Conservation (phyloP, 2,329 filamentous ascomycete species). For the Shiraia sp. region DNA sequence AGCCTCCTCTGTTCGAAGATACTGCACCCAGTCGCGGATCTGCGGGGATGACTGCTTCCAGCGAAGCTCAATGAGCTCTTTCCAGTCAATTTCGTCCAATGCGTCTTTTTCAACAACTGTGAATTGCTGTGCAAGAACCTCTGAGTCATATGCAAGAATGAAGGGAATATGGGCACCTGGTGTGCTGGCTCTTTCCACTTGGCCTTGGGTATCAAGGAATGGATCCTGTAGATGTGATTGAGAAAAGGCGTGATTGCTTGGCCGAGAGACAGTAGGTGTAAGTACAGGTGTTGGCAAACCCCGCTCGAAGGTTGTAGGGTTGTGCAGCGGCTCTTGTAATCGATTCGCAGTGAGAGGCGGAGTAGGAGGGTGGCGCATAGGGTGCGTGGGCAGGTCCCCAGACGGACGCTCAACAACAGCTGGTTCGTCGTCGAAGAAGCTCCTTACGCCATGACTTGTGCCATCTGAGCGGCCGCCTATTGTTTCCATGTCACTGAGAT, state of each 20-base stretch:
- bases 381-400: conserved; percentile 33
- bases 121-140: conserved; percentile 78
- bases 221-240: conserved; percentile 21
- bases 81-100: conserved; percentile 85
- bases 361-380: conserved; percentile 47
- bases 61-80: conserved; percentile 79
- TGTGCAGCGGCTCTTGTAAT: conserved; percentile 25
- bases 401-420: conserved; percentile 38
- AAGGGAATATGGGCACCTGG: conserved; percentile 68
- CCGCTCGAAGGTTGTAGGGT: conserved; percentile 37
- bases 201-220: conserved; percentile 27
- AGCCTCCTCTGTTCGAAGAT: conserved; percentile 71
- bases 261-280: conserved; percentile 38
- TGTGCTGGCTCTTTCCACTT: conserved; percentile 12
- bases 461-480: conserved; percentile 52
- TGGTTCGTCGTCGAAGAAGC: conserved; percentile 56
- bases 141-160: conserved; percentile 78
- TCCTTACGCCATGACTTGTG: conserved; percentile 47
- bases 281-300: conserved; percentile 45
- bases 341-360: conserved; percentile 48
- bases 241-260: conserved; percentile 27
- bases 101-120: conserved; percentile 86
- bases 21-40: conserved; percentile 79
- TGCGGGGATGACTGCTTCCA: conserved; percentile 74
- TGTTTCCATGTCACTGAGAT: conserved; percentile 58